These are phyloP conservation scores for Spergularia azorica DNA, from an alignment of 179 eudicot genomes.

Conservation along the genomic window DNA sequence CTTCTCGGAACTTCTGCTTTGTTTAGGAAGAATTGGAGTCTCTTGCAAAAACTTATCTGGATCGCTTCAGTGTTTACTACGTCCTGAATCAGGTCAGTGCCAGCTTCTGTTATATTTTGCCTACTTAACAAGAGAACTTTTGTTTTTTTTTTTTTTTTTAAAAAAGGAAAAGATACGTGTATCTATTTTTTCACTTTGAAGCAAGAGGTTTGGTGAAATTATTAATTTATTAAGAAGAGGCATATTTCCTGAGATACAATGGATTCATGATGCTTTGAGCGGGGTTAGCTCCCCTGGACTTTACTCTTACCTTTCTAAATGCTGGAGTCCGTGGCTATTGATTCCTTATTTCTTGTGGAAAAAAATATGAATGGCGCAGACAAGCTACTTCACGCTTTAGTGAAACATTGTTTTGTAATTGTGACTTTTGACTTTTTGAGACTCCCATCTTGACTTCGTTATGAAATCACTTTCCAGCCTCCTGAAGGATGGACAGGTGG, in stretches of 20 bases:
- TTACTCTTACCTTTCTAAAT: no score
- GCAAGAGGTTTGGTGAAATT: no score
- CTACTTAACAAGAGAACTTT: not conserved
- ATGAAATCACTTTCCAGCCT: conserved; percentile 29
- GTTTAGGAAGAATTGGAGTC: conserved; percentile 77
- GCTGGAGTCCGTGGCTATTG: no score
- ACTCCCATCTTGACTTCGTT: not conserved
- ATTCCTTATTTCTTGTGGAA: not conserved
- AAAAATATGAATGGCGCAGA: not conserved
- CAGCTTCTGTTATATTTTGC: not conserved
- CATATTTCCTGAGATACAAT: no score
- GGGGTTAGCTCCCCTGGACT: no score
- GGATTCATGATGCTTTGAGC: no score
- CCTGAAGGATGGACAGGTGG: conserved; percentile 52
- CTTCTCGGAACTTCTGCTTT: not conserved
- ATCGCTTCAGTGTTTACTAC: conserved; percentile 65
- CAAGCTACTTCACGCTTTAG: not conserved
- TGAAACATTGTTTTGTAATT: not conserved
- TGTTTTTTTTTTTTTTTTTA: no score
- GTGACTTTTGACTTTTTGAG: not conserved
- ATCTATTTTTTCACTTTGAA: not conserved
- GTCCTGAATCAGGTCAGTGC: conserved; percentile 75
- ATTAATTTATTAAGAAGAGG: no score
- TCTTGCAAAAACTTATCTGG: conserved; percentile 66
- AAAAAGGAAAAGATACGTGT: not conserved